Evolutionary conservation across 2,329 filamentous ascomycete species (phyloP).

Genomic region (Xylaria sp.): DNA sequence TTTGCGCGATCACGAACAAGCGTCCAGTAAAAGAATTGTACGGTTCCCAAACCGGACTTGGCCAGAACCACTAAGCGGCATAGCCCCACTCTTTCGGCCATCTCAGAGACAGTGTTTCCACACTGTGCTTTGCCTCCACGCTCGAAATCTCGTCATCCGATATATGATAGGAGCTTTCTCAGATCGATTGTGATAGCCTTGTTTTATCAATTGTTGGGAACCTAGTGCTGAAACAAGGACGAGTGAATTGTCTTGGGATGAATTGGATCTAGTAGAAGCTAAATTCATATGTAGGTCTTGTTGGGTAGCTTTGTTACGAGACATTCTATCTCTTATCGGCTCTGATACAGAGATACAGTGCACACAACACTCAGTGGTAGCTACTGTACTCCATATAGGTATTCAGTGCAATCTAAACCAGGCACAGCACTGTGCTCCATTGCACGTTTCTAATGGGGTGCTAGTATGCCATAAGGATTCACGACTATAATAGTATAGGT

Average conservation of each 20-base stretch:
- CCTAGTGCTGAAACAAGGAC: conserved; percentile 16
- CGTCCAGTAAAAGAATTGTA: conserved; percentile 24
- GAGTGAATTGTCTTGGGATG: background rate
- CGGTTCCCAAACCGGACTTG: conserved; percentile 25
- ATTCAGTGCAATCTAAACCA: background rate
- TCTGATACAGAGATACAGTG: background rate
- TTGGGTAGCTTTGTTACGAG: background rate
- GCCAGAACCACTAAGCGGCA: background rate
- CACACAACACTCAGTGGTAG: background rate
- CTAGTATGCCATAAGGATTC: too few species aligned
- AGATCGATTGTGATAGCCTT: background rate
- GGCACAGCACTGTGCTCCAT: too few species aligned
- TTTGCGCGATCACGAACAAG: conserved; percentile 9
- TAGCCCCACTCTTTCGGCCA: conserved; percentile 10
- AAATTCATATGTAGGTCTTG: background rate
- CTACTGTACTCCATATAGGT: background rate
- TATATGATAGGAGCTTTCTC: background rate
- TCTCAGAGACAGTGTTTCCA: background rate
- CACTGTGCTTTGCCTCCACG: background rate
- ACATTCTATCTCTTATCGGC: background rate
- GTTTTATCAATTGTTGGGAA: background rate
- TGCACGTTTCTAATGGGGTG: too few species aligned
- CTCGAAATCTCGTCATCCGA: background rate
- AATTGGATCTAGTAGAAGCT: background rate
- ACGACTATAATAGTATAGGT: too few species aligned